Evolutionary conservation across 1,284 basidiomycete species (phyloP).

Genomic region (Ustilago bromivora): DNA sequence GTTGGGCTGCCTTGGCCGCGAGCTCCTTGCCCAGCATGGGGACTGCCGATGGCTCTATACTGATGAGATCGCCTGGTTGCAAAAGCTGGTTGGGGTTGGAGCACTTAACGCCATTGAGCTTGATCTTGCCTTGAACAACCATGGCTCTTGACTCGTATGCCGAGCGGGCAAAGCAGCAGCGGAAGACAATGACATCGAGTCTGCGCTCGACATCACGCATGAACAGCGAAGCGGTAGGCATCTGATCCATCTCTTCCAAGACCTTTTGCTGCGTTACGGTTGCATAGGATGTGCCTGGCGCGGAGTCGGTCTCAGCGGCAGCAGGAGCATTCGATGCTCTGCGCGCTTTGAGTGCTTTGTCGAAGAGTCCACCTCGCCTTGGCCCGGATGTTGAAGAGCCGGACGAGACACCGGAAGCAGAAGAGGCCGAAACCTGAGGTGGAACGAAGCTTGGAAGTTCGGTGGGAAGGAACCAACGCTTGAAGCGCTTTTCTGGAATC

Average conservation of each 20-base stretch:
- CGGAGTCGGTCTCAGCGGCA: constrained; percentile 10
- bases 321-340: constrained; percentile 26
- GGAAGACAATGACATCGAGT: constrained; percentile 90
- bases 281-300: constrained; percentile 13
- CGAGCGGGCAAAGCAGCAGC: constrained; percentile 88
- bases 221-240: constrained; percentile 64
- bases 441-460: constrained; percentile 82
- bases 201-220: constrained; percentile 81
- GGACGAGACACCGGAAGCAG: constrained; percentile 27
- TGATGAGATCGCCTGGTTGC: constrained; percentile 92
- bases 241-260: constrained; percentile 46
- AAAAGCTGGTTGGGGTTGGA: constrained; percentile 88
- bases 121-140: constrained; percentile 87
- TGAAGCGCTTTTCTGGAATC: constrained; percentile 92
- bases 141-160: constrained; percentile 89
- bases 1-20: constrained; percentile 47
- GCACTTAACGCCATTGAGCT: constrained; percentile 87
- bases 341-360: constrained; percentile 38
- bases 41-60: constrained; percentile 85
- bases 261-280: constrained; percentile 40
- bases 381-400: constrained; percentile 33
- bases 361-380: constrained; percentile 33
- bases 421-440: constrained; percentile 65
- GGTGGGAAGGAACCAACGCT: constrained; percentile 91
- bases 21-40: constrained; percentile 73